These are phyloP conservation scores for Trametes pubescens DNA, from an alignment of 1,284 basidiomycete genomes.

Conservation along the genomic window DNA sequence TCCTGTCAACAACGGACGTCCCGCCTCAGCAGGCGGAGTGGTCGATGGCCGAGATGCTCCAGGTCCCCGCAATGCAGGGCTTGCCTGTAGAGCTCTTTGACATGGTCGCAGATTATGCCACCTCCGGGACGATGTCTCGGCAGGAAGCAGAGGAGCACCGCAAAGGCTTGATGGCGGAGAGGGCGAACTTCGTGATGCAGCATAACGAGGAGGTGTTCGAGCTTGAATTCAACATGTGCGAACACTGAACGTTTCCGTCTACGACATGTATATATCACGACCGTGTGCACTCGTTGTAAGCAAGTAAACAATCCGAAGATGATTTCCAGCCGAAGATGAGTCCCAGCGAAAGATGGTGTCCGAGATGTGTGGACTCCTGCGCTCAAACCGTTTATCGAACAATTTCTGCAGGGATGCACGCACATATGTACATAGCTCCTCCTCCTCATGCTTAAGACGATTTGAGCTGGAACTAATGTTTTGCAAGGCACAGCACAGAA, in stretches of 20 bases:
- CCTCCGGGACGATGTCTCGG: constrained; percentile 8
- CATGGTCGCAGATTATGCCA: constrained; percentile 8
- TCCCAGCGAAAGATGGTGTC: no score
- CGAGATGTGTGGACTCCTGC: no score
- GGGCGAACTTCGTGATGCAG: constrained; percentile 18
- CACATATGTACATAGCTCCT: no score
- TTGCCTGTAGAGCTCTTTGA: constrained; percentile 25
- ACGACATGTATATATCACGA: no score
- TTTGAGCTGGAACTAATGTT: no score
- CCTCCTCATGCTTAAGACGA: no score
- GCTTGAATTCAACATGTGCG: constrained; percentile 31
- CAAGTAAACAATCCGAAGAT: no score
- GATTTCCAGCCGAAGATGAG: no score
- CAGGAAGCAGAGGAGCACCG: constrained; percentile 27
- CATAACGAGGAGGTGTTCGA: constrained; percentile 25
- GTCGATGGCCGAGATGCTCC: constrained; percentile 12
- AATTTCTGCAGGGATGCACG: no score
- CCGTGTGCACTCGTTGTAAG: no score
- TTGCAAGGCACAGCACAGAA: no score
- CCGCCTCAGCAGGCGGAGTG: constrained; percentile 23
- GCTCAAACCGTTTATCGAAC: no score
- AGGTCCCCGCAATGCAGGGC: not conserved
- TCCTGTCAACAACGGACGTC: constrained; percentile 14
- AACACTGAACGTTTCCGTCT: constrained; percentile 2
- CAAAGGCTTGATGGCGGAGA: constrained; percentile 26